Evolutionary conservation across 345 rosid species (phyloP).

Genomic region (Punica granatum): DNA sequence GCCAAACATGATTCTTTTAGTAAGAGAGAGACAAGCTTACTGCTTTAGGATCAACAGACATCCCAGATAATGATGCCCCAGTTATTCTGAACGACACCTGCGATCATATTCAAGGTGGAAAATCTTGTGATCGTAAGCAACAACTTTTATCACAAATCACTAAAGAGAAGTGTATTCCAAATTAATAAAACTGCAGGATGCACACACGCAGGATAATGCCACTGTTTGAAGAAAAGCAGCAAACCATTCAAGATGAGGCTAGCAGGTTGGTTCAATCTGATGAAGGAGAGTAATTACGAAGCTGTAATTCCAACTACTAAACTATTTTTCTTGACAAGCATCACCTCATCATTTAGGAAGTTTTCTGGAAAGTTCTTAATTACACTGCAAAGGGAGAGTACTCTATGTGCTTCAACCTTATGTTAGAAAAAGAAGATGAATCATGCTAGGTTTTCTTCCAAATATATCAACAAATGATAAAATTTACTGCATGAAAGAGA

Average conservation of each 20-base stretch:
- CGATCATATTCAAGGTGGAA: constrained; percentile 5
- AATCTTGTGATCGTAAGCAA: neutral
- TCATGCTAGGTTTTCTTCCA: neutral
- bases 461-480: neutral
- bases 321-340: neutral
- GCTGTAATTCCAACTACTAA: neutral
- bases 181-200: neutral
- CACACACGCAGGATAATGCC: neutral
- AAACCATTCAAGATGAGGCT: neutral
- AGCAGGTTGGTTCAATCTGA: neutral
- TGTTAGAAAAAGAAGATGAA: neutral
- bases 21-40: constrained; percentile 34
- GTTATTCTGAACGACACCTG: constrained; percentile 79
- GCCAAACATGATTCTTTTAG: neutral
- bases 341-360: neutral
- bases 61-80: constrained; percentile 75
- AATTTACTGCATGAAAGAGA: neutral
- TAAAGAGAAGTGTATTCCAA: neutral
- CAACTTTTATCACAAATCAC: neutral
- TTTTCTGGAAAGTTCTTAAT: neutral
- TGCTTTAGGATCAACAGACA: constrained; percentile 79
- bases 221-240: neutral
- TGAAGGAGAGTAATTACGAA: neutral
- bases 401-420: neutral
- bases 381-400: neutral